phyloP scores from a whole-genome alignment of 192 early-diverging fungal species.

The Coemansia sp. region DNA sequence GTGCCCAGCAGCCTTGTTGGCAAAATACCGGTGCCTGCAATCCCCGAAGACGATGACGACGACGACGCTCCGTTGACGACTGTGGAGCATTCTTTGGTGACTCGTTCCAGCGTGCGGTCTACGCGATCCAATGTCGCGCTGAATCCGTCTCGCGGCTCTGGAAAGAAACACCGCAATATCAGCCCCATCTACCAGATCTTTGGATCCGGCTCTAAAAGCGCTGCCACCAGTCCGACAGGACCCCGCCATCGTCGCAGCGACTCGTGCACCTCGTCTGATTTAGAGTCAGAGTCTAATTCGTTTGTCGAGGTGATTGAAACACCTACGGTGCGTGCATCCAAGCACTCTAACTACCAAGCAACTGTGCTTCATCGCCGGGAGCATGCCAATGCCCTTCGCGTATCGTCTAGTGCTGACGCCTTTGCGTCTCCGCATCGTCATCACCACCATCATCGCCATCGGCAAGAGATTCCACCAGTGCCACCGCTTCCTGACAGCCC shows the following conservation, averaged over 20 bases:
- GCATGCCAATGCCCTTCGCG: background rate
- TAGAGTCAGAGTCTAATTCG: conserved; percentile 18
- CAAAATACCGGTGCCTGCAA: background rate
- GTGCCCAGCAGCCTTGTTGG: background rate
- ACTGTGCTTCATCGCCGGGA: background rate
- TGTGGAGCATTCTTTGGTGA: background rate
- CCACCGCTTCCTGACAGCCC: background rate
- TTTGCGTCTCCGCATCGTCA: conserved; percentile 1
- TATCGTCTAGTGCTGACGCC: conserved; percentile 30
- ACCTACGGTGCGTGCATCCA: background rate
- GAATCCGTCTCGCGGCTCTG: background rate
- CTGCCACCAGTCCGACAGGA: conserved; percentile 4
- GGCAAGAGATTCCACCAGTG: background rate
- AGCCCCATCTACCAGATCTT: conserved; percentile 2
- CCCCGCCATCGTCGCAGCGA: background rate
- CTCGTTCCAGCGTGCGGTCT: background rate
- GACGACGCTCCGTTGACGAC: background rate
- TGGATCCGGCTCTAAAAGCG: conserved; percentile 3
- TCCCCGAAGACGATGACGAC: conserved; percentile 5
- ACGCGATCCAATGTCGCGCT: conserved; percentile 1
- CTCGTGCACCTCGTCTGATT: background rate
- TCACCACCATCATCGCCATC: background rate
- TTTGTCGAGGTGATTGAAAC: conserved; percentile 35
- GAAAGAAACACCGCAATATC: background rate
- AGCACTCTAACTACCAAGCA: background rate